Evolutionary conservation across 2,329 filamentous ascomycete genomes (phyloP).

Genomic region (Gyromitra esculenta): DNA sequence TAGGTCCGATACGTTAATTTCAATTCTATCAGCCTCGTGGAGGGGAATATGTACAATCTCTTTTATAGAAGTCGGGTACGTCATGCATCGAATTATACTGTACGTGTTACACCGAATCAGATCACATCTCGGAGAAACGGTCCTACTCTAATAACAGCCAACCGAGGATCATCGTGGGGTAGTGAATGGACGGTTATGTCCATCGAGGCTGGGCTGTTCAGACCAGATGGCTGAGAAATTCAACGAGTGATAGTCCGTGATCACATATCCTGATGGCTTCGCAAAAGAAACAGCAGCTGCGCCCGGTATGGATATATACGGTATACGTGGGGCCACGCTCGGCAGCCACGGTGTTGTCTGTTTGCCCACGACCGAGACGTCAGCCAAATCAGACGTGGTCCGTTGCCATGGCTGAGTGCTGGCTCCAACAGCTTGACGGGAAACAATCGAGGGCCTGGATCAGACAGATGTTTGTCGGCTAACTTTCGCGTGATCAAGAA

Average conservation of each 20-base stretch:
- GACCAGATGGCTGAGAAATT: not conserved
- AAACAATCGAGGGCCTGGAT: not conserved
- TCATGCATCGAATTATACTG: not conserved
- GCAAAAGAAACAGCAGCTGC: no score
- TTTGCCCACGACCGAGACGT: not conserved
- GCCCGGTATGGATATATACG: not conserved
- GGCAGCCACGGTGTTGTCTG: not conserved
- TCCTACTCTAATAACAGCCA: not conserved
- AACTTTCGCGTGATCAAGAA: not conserved
- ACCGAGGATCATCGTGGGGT: not conserved
- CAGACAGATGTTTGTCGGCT: not conserved
- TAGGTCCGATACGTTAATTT: not conserved
- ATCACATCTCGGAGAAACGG: not conserved
- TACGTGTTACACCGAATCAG: not conserved
- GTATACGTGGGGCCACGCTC: constrained; percentile 24
- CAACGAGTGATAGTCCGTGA: constrained; percentile 23
- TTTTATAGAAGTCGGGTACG: not conserved
- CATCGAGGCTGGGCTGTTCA: not conserved
- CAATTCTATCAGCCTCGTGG: not conserved
- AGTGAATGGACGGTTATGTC: not conserved
- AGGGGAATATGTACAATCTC: not conserved
- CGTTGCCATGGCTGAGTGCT: constrained; percentile 11
- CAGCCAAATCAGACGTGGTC: no score
- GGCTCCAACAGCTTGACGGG: constrained; percentile 16
- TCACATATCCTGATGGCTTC: not conserved